These are phyloP conservation scores for Tuber calosporum DNA, from an alignment of 495 filamentous ascomycete species.

Conservation along the genomic window DNA sequence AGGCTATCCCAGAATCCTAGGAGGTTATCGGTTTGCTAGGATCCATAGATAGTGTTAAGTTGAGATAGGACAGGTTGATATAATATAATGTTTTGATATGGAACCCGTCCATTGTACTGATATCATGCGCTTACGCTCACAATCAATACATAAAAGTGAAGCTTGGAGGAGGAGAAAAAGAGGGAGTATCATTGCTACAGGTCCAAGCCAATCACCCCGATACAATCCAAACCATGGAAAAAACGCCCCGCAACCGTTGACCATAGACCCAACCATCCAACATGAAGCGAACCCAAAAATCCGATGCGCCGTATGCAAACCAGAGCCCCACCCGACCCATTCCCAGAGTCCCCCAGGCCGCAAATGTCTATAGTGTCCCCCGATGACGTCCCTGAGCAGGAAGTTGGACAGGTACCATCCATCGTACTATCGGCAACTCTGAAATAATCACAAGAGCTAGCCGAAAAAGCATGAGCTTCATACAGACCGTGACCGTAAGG, in stretches of 20 bases:
- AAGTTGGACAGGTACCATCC: slow-evolving; percentile 20
- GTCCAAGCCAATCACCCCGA: neutral
- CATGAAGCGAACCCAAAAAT: neutral
- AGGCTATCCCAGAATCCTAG: neutral
- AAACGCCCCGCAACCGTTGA: slow-evolving; percentile 1
- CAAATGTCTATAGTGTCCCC: neutral
- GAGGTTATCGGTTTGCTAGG: neutral
- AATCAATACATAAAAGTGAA: neutral
- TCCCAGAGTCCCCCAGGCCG: neutral
- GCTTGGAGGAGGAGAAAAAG: neutral
- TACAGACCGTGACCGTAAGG: neutral
- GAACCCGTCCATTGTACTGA: neutral
- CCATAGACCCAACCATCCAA: neutral
- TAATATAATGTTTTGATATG: neutral
- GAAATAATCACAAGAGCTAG: slow-evolving; percentile 32
- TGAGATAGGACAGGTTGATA: neutral
- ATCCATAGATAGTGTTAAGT: neutral
- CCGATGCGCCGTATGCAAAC: neutral
- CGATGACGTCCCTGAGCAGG: slow-evolving; percentile 11
- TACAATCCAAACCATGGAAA: neutral
- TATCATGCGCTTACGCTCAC: neutral
- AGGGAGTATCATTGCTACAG: neutral
- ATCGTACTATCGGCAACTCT: slow-evolving; percentile 28
- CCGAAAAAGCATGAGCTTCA: slow-evolving; percentile 33
- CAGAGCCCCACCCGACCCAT: neutral